These are phyloP conservation scores for Leishmania gerbilli DNA, from an alignment of 208 protist species.

Conservation along the genomic window DNA sequence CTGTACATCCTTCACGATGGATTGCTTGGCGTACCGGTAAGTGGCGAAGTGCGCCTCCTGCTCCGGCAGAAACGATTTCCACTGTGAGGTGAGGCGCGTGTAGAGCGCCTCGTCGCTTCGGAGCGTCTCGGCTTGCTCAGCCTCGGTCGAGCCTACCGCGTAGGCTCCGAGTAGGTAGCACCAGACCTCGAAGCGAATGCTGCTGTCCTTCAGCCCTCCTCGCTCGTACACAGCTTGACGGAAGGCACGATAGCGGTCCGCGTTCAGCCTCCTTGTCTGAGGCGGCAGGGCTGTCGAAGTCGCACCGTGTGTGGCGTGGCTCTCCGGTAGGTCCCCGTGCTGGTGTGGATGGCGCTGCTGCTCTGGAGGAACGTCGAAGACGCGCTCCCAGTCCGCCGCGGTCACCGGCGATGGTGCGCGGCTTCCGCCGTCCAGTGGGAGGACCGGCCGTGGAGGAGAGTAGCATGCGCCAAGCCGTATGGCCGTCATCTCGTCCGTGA, in stretches of 20 bases:
- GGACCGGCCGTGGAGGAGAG: conserved; percentile 18
- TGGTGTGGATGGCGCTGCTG: not conserved
- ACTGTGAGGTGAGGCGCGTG: conserved; percentile 65
- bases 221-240: conserved; percentile 34
- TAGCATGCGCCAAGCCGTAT: conserved; percentile 28
- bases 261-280: conserved; percentile 4
- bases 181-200: conserved; percentile 79
- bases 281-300: not conserved
- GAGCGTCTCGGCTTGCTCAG: conserved; percentile 35
- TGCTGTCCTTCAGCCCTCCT: conserved; percentile 16
- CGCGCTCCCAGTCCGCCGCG: not conserved
- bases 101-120: conserved; percentile 52
- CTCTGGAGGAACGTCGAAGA: not conserved
- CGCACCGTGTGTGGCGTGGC: not conserved
- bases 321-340: not conserved
- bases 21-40: conserved; percentile 53
- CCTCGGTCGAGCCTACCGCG: conserved; percentile 32
- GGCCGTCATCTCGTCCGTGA: conserved; percentile 33
- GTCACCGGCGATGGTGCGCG: not conserved
- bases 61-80: conserved; percentile 65
- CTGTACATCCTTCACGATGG: conserved; percentile 90
- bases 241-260: conserved; percentile 24
- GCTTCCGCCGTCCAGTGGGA: conserved; percentile 1
- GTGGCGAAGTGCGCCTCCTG: conserved; percentile 68
- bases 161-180: conserved; percentile 71